Evolutionary conservation across 192 early-diverging fungal genomes (phyloP).

Genomic region (Coemansia sp.): DNA sequence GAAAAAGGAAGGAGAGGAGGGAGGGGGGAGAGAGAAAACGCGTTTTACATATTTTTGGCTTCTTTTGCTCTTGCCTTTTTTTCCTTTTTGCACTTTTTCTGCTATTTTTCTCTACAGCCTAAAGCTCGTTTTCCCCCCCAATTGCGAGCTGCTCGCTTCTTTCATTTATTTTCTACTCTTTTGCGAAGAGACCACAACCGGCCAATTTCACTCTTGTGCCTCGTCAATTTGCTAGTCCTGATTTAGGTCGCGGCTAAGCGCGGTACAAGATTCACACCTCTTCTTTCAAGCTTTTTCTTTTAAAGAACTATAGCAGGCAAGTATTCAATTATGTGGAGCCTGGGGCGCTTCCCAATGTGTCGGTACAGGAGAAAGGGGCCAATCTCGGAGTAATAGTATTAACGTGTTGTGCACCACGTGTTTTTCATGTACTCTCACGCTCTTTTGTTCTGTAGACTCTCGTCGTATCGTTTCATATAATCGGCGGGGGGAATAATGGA

Average conservation of each 20-base stretch:
- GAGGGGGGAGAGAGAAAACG: not conserved
- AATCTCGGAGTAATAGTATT: not conserved
- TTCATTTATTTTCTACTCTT: not conserved
- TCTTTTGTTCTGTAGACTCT: not conserved
- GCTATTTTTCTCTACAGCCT: not conserved
- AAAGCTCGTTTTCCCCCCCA: not conserved
- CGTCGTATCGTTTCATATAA: not conserved
- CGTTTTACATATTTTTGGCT: slow-evolving; percentile 1
- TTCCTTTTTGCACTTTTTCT: slow-evolving; percentile 1
- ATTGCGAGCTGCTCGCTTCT: not conserved
- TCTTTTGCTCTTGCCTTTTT: not conserved
- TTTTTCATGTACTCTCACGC: not conserved
- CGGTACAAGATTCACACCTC: no score
- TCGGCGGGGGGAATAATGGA: not conserved
- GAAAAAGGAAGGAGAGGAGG: not conserved
- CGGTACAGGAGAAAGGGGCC: slow-evolving; percentile 1
- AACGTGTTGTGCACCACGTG: not conserved
- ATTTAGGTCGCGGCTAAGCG: no score
- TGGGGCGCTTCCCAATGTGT: slow-evolving; percentile 11
- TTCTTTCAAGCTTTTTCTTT: no score
- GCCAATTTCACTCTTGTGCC: no score
- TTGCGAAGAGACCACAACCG: no score
- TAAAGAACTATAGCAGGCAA: no score
- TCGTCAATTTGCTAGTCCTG: no score
- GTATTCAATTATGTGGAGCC: not conserved